phyloP scores from a whole-genome alignment of 129 eudicot genomes.

The Scalesia atractyloides region DNA sequence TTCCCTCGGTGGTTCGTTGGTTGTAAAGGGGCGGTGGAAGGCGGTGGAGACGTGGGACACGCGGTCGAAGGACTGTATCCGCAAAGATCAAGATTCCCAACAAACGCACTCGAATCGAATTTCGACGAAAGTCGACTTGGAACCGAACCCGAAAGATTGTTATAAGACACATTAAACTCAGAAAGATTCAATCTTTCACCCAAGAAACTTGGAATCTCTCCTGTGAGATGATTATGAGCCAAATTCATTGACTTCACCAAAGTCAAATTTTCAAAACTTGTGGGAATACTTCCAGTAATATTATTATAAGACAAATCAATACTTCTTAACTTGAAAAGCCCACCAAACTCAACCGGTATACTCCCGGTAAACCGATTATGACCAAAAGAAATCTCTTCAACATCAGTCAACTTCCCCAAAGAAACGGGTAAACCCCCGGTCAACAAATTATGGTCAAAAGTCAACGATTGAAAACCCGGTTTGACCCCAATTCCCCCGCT shows the following conservation, averaged over 20 bases:
- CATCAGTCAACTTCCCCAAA: slow-evolving; percentile 44
- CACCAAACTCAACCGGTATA: slow-evolving; percentile 49
- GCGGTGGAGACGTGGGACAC: slow-evolving; percentile 59
- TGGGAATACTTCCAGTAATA: slow-evolving; percentile 64
- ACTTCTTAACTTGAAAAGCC: slow-evolving; percentile 44
- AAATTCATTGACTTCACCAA: slow-evolving; percentile 37
- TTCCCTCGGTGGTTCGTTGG: slow-evolving; percentile 28
- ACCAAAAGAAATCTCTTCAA: slow-evolving; percentile 52
- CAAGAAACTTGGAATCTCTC: slow-evolving; percentile 62
- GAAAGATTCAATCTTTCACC: slow-evolving; percentile 56
- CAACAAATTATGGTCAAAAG: slow-evolving; percentile 60
- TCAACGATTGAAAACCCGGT: slow-evolving; percentile 36
- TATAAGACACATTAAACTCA: slow-evolving; percentile 76
- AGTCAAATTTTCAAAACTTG: slow-evolving; percentile 45
- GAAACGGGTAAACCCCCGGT: slow-evolving; percentile 54
- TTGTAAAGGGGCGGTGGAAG: slow-evolving; percentile 21
- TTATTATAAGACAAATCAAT: slow-evolving; percentile 59
- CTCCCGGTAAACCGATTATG: slow-evolving; percentile 53
- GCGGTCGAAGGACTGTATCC: slow-evolving; percentile 63
- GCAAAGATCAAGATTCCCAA: slow-evolving; percentile 75
- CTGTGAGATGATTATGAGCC: slow-evolving; percentile 55
- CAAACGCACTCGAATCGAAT: slow-evolving; percentile 65
- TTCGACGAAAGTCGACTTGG: slow-evolving; percentile 55
- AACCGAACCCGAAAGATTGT: slow-evolving; percentile 75
- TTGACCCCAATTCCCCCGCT: slow-evolving; percentile 30